These are phyloP conservation scores for Hibiscus syriacus DNA, from an alignment of 345 rosid genomes.

Conservation along the genomic window DNA sequence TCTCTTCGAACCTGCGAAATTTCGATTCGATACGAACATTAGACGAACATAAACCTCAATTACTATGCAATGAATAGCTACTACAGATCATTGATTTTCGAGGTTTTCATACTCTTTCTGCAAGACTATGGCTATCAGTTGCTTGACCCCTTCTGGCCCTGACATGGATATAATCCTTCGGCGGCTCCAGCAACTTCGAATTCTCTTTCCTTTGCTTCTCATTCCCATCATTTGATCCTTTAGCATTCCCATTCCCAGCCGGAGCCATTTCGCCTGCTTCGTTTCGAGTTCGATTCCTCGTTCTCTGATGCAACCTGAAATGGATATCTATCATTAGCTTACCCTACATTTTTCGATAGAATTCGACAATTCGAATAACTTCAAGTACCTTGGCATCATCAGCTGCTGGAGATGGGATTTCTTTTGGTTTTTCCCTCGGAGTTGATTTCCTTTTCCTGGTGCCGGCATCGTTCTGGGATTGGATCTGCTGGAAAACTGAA, in stretches of 20 bases:
- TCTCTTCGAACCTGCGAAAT: conserved; percentile 67
- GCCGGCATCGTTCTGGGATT: background rate
- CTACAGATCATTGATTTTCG: background rate
- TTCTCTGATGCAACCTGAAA: conserved; percentile 23
- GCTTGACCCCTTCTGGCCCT: conserved; percentile 95
- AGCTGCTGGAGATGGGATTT: background rate
- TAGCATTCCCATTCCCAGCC: background rate
- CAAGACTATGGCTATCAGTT: conserved; percentile 89
- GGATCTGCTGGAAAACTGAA: conserved; percentile 39
- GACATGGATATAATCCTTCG: conserved; percentile 84
- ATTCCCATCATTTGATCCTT: background rate
- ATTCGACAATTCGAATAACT: background rate
- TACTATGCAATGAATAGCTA: conserved; percentile 32
- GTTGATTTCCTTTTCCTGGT: conserved; percentile 8
- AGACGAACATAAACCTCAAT: background rate
- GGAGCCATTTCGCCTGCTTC: conserved; percentile 37
- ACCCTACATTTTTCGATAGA: background rate
- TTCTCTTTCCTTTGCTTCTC: conserved; percentile 1
- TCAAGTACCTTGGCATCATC: conserved; percentile 2
- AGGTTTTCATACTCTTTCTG: conserved; percentile 51
- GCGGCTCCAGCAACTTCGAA: conserved; percentile 49
- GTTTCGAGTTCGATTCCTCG: conserved; percentile 34
- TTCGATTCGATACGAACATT: background rate
- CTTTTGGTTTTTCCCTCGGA: conserved; percentile 5
- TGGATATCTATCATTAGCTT: background rate